These are phyloP conservation scores for Claviceps pusilla DNA, from an alignment of 2,329 filamentous ascomycete species.

Conservation along the genomic window DNA sequence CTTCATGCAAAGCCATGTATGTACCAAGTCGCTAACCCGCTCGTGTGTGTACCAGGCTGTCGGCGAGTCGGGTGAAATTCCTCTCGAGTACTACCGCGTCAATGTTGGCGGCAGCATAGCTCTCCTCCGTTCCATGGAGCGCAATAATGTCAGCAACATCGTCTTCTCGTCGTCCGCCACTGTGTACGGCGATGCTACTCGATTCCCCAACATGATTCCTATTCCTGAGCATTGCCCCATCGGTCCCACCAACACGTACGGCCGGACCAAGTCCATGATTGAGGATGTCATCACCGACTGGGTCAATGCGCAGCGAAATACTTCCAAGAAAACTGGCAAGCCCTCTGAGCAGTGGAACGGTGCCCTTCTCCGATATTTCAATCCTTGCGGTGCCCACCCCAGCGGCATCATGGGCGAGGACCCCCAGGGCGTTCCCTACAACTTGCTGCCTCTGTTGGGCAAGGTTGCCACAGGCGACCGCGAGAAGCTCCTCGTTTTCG, in stretches of 20 bases:
- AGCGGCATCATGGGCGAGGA: conserved; percentile 97
- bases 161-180: conserved; percentile 98
- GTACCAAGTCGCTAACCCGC: not conserved
- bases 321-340: conserved; percentile 65
- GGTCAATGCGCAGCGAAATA: conserved; percentile 73
- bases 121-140: conserved; percentile 74
- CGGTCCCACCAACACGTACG: conserved; percentile 93
- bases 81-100: conserved; percentile 93
- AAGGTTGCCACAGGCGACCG: conserved; percentile 92
- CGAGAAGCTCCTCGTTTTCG: conserved; percentile 87
- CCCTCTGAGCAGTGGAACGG: conserved; percentile 75
- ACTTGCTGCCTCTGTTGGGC: conserved; percentile 82
- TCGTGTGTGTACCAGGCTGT: conserved; percentile 49
- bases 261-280: conserved; percentile 85
- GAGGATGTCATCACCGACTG: conserved; percentile 87
- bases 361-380: conserved; percentile 91
- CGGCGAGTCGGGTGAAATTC: conserved; percentile 84
- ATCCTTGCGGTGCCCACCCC: conserved; percentile 87
- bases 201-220: conserved; percentile 94
- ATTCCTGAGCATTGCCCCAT: conserved; percentile 95
- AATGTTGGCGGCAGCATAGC: conserved; percentile 88
- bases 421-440: conserved; percentile 88
- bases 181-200: conserved; percentile 94
- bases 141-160: conserved; percentile 86
- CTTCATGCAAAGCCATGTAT: not conserved